phyloP scores from a whole-genome alignment of 2,329 filamentous ascomycete species.

The Exophiala spinifera region DNA sequence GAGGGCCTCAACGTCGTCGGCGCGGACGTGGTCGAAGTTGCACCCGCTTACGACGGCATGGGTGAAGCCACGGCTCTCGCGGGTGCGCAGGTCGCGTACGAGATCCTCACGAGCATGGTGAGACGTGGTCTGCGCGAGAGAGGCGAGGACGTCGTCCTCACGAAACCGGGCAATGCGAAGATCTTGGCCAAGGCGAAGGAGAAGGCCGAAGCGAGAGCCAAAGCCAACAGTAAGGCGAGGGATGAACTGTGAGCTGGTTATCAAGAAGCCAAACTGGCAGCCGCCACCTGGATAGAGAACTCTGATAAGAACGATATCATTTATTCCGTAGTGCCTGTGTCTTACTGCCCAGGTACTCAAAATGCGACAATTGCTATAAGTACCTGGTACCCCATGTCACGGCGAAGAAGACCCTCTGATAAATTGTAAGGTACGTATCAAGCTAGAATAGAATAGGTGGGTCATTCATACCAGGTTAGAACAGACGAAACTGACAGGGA shows the following conservation, averaged over 20 bases:
- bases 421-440: no score
- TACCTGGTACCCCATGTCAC: no score
- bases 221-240: neutral
- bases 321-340: no score
- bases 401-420: no score
- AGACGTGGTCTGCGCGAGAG: constrained; percentile 39
- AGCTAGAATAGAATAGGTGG: no score
- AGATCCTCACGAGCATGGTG: constrained; percentile 68
- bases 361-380: no score
- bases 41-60: constrained; percentile 75
- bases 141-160: constrained; percentile 28
- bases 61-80: constrained; percentile 80
- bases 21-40: constrained; percentile 86
- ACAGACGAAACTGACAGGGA: no score
- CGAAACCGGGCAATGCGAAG: constrained; percentile 19
- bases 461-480: no score
- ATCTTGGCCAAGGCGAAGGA: neutral
- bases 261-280: no score
- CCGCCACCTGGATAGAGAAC: no score
- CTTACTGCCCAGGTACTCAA: no score
- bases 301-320: no score
- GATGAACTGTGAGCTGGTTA: neutral
- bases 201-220: neutral
- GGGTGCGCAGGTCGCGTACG: constrained; percentile 78
- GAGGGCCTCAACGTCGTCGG: constrained; percentile 82